These are phyloP conservation scores for Paecilomyces sp. DNA, from an alignment of 2,329 filamentous ascomycete species.

Conservation along the genomic window DNA sequence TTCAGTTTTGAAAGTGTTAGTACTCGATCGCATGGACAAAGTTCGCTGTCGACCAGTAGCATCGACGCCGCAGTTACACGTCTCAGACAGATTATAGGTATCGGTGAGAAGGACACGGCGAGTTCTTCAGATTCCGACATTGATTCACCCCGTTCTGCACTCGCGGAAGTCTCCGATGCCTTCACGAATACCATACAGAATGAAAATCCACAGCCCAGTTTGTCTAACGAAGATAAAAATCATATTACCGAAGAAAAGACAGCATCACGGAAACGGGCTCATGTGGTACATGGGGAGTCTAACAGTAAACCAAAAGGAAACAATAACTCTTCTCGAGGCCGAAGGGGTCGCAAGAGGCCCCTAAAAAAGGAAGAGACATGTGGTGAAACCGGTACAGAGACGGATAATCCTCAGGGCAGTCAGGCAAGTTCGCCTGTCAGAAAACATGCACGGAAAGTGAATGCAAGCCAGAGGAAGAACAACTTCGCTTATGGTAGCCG, in stretches of 20 bases:
- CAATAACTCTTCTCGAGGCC: background rate
- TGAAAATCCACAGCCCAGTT: background rate
- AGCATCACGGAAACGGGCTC: background rate
- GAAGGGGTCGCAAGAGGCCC: background rate
- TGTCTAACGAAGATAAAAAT: background rate
- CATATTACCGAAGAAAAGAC: background rate
- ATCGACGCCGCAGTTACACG: background rate
- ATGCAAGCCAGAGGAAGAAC: slow-evolving; percentile 20
- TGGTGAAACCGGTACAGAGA: background rate
- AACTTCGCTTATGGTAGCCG: slow-evolving; percentile 7
- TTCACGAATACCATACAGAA: background rate
- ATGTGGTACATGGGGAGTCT: background rate
- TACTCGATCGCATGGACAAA: background rate
- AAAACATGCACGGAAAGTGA: slow-evolving; percentile 25
- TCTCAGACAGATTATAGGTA: background rate
- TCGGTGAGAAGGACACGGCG: background rate
- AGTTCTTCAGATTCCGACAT: background rate
- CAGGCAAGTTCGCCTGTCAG: slow-evolving; percentile 28
- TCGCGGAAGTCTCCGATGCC: background rate
- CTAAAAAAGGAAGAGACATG: background rate
- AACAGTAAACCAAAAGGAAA: background rate
- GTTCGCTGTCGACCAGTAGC: background rate
- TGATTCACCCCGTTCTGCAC: background rate
- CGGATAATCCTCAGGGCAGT: slow-evolving; percentile 4
- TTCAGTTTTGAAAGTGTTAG: background rate